phyloP scores from a whole-genome alignment of 2,329 filamentous ascomycete species.

The Diaporthe vexans region DNA sequence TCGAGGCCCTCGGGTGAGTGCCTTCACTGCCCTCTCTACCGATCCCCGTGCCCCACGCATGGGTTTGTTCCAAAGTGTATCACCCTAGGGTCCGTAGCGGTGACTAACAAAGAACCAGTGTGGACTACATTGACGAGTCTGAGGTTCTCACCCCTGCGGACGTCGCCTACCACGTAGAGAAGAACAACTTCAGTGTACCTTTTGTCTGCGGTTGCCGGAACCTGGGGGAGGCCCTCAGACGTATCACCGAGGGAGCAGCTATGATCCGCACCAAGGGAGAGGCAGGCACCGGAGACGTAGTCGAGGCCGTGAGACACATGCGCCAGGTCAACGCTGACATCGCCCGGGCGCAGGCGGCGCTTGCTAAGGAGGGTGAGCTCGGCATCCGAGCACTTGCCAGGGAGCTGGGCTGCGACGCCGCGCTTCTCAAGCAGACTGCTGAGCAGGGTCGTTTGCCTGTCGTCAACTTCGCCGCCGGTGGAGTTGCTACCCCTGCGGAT shows the following conservation, averaged over 20 bases:
- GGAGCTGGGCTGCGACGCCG: conserved; percentile 83
- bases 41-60: too few relatives aligned
- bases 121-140: conserved; percentile 98
- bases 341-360: conserved; percentile 80
- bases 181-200: conserved; percentile 83
- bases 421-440: conserved; percentile 87
- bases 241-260: conserved; percentile 93
- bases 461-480: conserved; percentile 98
- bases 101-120: conserved; percentile 55
- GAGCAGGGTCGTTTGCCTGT: conserved; percentile 90
- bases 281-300: conserved; percentile 95
- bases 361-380: conserved; percentile 66
- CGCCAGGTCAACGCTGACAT: conserved; percentile 90
- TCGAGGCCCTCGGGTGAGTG: conserved; percentile 79
- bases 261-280: conserved; percentile 99
- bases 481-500: conserved; percentile 98
- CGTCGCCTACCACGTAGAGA: conserved; percentile 90
- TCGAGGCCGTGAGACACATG: conserved; percentile 97
- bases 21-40: too few relatives aligned
- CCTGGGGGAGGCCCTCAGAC: conserved; percentile 90
- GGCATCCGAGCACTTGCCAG: conserved; percentile 80
- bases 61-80: too few relatives aligned
- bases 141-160: conserved; percentile 98
- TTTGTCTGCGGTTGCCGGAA: conserved; percentile 98
- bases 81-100: too few relatives aligned